Percentiles rank a stretch among this genome's conserved stretches.
Conservation (phyloP, 2,329 filamentous ascomycete species). For the Diplodia mutila region DNA sequence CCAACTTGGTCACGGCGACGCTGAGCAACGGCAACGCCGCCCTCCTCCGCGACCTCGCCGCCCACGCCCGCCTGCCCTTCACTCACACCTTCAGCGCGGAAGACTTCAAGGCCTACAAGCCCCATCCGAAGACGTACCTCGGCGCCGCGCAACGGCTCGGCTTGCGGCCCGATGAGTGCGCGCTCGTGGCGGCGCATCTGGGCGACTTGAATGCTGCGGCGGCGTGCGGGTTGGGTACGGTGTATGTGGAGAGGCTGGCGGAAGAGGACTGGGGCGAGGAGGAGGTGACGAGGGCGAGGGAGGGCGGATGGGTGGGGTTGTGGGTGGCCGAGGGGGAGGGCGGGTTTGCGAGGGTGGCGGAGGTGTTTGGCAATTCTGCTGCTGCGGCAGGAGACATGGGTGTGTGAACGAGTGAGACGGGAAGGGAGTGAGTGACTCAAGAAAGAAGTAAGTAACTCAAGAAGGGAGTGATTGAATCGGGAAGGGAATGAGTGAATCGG, state of each 20-base stretch:
- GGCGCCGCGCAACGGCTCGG: conserved; percentile 67
- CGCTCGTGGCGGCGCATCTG: conserved; percentile 78
- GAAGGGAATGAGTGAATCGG: no score
- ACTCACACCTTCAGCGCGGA: conserved; percentile 66
- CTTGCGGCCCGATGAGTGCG: conserved; percentile 63
- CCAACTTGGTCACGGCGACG: conserved; percentile 62
- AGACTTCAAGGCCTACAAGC: conserved; percentile 76
- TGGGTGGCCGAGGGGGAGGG: conserved; percentile 53
- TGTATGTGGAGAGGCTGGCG: conserved; percentile 70
- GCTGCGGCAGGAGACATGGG: no score
- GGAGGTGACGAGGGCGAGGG: conserved; percentile 55
- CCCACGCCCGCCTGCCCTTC: conserved; percentile 65
- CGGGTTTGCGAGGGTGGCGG: conserved; percentile 54
- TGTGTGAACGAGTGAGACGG: no score
- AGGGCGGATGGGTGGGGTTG: conserved; percentile 65
- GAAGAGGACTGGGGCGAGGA: conserved; percentile 67
- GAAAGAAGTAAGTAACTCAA: no score
- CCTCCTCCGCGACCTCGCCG: conserved; percentile 67
- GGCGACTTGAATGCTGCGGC: conserved; percentile 70
- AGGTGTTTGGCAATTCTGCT: conserved; percentile 38
- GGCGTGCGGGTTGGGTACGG: conserved; percentile 65
- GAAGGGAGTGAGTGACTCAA: no score
- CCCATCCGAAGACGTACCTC: conserved; percentile 67
- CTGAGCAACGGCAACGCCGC: conserved; percentile 74
- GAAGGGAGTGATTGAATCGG: no score